Conservation (phyloP, 768 basidiomycete genomes). For the Russula emetica region DNA sequence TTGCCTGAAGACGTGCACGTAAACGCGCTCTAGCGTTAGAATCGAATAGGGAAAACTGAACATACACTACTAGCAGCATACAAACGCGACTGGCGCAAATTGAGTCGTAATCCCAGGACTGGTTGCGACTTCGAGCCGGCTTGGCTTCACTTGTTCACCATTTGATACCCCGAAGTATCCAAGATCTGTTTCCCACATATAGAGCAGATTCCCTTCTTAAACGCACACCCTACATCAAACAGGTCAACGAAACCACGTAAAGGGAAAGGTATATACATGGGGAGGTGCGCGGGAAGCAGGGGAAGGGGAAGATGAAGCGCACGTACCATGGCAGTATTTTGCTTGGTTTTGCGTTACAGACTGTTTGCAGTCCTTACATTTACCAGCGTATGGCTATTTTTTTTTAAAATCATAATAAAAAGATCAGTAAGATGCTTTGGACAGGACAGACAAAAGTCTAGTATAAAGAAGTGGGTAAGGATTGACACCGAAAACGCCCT, state of each 20-base stretch:
- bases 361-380: slow-evolving; percentile 86
- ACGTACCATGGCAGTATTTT: slow-evolving; percentile 91
- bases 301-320: slow-evolving; percentile 30
- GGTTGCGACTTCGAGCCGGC: slow-evolving; percentile 19
- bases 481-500: slow-evolving; percentile 29
- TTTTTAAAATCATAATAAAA: slow-evolving; percentile 5
- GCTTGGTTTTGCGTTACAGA: slow-evolving; percentile 79
- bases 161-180: slow-evolving; percentile 77
- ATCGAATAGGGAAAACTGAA: neutral
- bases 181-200: slow-evolving; percentile 86
- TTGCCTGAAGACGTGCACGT: neutral
- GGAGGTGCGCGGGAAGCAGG: neutral
- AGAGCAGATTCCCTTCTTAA: slow-evolving; percentile 80
- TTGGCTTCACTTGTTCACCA: slow-evolving; percentile 73
- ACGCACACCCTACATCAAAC: slow-evolving; percentile 64
- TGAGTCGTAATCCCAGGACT: neutral
- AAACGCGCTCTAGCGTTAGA: slow-evolving; percentile 3
- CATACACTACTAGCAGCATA: slow-evolving; percentile 11
- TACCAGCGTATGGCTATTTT: slow-evolving; percentile 72
- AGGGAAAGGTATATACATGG: too few relatives aligned
- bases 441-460: neutral
- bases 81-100: neutral
- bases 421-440: slow-evolving; percentile 24
- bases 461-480: neutral
- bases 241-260: slow-evolving; percentile 5